Base-by-base conservation (phyloP, 1,139 yeast genomes). In the Taiozyma onychis region DNA sequence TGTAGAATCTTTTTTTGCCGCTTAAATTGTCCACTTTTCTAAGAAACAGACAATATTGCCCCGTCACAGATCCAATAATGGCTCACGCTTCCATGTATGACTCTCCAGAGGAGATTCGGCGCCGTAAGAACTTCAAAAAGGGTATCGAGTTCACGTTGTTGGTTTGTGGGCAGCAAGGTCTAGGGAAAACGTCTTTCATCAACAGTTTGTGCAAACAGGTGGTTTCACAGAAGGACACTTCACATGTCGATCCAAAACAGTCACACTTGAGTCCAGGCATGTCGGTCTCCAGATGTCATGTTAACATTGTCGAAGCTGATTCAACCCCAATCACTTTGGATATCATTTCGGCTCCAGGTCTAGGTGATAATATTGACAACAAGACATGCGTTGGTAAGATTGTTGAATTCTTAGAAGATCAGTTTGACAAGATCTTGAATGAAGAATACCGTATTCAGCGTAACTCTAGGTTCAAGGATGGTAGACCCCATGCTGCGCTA, bases 401-500 rank as follows among this genome's bases (percentile, higher is more conserved):
- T 32, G 70, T 71, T 42, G 67, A 73, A 14, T 81, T 74, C 57
- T 67, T 85, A 54, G 83, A 81, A 61, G 67, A 67, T 35, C 82
- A 82, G 56, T 83, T 81, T 60, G 80, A 81, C 54, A 58, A 63
- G 22, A 76, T 80, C 37, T 71, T 84, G 47, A 72, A 72, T 30
- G 88, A 84, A 59, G 91, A 85, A 61, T 67, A 77, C 43, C 76
- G 82, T 57, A 80, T 84, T 45, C 71, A 77, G 54, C 73, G 90
- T 62, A 76, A 77, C 55, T 75, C 82, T 13, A 70, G 72, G 49
- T 71, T 72, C 51, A 73, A 70, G 51, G 90, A 85, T 63, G 75
- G 76, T 24, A 68, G 89, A 54, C 78, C 85, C 43, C 90, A 85
- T 65, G 84, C 75, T 24, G 78, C 83, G 48, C 61, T 84, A 42